Evolutionary conservation across 805 yeast genomes (phyloP), one percentile per base, ranked within the genome.

Genomic region (Pichia manshurica): DNA sequence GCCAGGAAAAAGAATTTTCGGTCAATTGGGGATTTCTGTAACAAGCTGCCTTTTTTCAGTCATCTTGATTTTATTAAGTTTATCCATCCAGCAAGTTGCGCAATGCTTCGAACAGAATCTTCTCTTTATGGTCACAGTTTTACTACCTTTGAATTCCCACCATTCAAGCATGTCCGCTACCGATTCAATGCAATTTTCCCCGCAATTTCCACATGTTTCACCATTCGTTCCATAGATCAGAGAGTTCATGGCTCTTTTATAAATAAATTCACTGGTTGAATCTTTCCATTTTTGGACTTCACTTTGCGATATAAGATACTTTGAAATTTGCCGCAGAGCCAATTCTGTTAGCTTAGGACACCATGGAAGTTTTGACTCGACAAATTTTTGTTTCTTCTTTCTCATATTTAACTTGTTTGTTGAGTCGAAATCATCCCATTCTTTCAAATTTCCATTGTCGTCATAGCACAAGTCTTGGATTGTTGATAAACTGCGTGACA

Each of bases 61-160:
- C 5, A 15, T 19, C 28, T 34, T 42, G 17, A 42, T 48, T 34
- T 19, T 29, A 19, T 49, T 51, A 22, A 45, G 53, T 41, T 32
- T 51, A 9, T 50, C 35, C 50, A 53, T 51, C 73, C 74, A 70
- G 10, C 23, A 20, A 7, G 42, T 33, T 2, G 70, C 69, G 61
- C 86, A 81, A 21, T 63, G 56, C 1, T 77, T 78, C 50, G 76
- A 68, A 53, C 86, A 81, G 53, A 81, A 81, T 50, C 73, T 73
- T 35, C 77, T 64, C 55, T 74, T 72, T 23, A 81, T 67, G 0
- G 87, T 85, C 3, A 79, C 62, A 32, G 68, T 59, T 33, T 63
- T 67, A 47, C 79, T 74, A 34, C 68, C 72, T 43, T 74, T 67
- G 41, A 79, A 68, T 54, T 81, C 81, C 86, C 87, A 81, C 85